A percentile compares a stretch with the other conserved stretches of the same genome.
Conservation (phyloP, 306 rosid genomes). For the Nissolia schottii region DNA sequence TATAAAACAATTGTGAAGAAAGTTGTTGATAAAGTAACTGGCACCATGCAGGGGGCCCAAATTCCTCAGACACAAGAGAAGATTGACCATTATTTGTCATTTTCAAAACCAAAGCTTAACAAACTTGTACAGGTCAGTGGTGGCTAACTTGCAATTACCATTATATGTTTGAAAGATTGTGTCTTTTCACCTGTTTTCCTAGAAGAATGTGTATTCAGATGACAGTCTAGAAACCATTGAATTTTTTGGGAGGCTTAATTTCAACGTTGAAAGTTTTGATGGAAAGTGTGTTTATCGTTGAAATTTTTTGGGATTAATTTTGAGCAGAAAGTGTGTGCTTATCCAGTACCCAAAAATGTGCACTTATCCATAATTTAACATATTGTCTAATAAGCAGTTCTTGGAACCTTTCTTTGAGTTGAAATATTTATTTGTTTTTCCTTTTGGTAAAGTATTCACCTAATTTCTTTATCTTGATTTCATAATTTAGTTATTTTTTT, state of each 20-base stretch:
- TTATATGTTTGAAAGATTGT: not conserved
- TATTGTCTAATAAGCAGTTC: not conserved
- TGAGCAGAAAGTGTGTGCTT: not conserved
- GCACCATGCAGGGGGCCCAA: conserved; percentile 60
- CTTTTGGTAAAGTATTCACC: not conserved
- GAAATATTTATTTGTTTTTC: not conserved
- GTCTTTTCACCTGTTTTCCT: not conserved
- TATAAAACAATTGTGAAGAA: conserved; percentile 94
- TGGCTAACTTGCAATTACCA: conserved; percentile 6
- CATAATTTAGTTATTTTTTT: not conserved
- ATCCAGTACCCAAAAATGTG: not conserved
- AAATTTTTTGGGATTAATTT: not conserved
- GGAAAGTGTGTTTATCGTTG: too few relatives aligned
- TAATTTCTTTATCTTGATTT: not conserved
- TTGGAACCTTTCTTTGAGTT: not conserved
- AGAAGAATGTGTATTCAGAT: not conserved
- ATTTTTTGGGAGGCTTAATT: not conserved
- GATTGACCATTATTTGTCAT: conserved; percentile 73
- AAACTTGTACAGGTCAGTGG: conserved; percentile 91
- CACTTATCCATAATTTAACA: not conserved
- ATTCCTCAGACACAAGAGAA: conserved; percentile 81
- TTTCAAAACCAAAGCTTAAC: conserved; percentile 69
- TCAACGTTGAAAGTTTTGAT: not conserved
- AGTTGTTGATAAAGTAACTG: conserved; percentile 81
- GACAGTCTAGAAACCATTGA: not conserved